These are phyloP conservation scores for Calcarisporium arbuscula DNA, from an alignment of 2,329 filamentous ascomycete genomes.

Conservation along the genomic window DNA sequence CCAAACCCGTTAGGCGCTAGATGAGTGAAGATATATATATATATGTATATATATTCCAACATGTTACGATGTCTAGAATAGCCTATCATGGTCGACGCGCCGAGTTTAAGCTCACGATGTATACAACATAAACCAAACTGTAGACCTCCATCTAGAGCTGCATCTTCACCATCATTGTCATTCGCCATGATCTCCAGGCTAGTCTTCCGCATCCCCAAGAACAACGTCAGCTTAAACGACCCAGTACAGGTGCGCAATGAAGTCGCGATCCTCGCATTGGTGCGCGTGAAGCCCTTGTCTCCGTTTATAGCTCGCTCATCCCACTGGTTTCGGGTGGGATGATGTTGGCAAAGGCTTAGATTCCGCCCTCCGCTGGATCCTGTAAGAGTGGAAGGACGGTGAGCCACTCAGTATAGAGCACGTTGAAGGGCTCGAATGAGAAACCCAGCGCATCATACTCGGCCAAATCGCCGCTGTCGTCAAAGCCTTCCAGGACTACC, in stretches of 20 bases:
- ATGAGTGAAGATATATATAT: too few species aligned
- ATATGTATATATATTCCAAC: too few species aligned
- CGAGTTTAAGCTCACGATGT: too few species aligned
- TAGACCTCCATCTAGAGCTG: too few species aligned
- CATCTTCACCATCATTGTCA: too few species aligned
- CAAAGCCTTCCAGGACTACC: slow-evolving; percentile 5
- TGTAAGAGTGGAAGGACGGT: slow-evolving; percentile 9
- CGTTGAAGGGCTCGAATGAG: background rate
- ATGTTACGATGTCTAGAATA: too few species aligned
- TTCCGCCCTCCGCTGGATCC: slow-evolving; percentile 2
- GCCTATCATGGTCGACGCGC: too few species aligned
- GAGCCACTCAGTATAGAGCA: slow-evolving; percentile 2
- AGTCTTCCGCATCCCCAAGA: slow-evolving; percentile 5
- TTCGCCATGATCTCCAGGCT: slow-evolving; percentile 3
- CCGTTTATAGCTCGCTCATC: background rate
- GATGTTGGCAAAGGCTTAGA: slow-evolving; percentile 1
- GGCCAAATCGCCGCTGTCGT: slow-evolving; percentile 4
- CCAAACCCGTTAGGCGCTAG: too few species aligned
- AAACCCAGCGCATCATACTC: slow-evolving; percentile 4
- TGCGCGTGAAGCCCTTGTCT: slow-evolving; percentile 5
- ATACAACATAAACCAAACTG: too few species aligned
- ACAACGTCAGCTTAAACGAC: slow-evolving; percentile 7
- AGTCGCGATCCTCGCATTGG: slow-evolving; percentile 6
- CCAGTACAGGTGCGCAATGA: slow-evolving; percentile 6
- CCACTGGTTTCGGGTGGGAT: slow-evolving; percentile 6